These are phyloP conservation scores for Cynanchum wilfordii DNA, from an alignment of 257 asterid genomes.

Conservation along the genomic window DNA sequence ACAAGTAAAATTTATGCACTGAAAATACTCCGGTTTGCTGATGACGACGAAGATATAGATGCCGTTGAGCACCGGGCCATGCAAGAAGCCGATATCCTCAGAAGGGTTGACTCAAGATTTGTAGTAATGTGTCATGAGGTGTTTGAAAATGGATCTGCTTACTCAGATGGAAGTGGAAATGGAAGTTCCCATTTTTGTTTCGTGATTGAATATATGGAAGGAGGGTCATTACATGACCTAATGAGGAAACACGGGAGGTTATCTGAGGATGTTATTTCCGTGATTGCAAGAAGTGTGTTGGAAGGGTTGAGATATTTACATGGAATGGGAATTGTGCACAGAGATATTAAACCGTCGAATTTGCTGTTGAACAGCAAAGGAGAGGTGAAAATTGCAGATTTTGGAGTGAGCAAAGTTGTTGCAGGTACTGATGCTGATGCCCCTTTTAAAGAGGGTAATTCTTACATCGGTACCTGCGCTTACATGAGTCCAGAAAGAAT, in stretches of 20 bases:
- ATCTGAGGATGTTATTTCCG: conserved; percentile 27
- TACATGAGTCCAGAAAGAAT: conserved; percentile 56
- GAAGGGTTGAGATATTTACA: conserved; percentile 40
- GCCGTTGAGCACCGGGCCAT: conserved; percentile 9
- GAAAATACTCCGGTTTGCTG: conserved; percentile 27
- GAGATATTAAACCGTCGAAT: conserved; percentile 55
- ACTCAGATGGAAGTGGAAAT: conserved; percentile 16
- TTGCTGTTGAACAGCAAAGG: conserved; percentile 32
- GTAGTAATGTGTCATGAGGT: conserved; percentile 35
- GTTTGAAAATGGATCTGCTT: conserved; percentile 26
- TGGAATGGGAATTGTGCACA: conserved; percentile 31
- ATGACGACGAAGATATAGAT: neutral
- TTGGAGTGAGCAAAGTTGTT: conserved; percentile 30
- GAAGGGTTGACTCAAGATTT: conserved; percentile 26
- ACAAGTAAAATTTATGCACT: conserved; percentile 35
- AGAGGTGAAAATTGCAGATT: conserved; percentile 44
- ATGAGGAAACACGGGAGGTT: conserved; percentile 19
- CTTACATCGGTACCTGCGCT: conserved; percentile 38
- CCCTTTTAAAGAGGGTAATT: neutral
- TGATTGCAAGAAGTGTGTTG: conserved; percentile 32
- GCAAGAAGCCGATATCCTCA: conserved; percentile 33
- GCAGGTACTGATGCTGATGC: neutral
- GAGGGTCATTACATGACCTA: conserved; percentile 33
- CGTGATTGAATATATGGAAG: conserved; percentile 47
- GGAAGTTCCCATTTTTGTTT: conserved; percentile 23